Percentiles rank a stretch among this genome's conserved stretches.
Conservation (phyloP, 2,329 filamentous ascomycete species). For the Tetracladium maxilliforme region DNA sequence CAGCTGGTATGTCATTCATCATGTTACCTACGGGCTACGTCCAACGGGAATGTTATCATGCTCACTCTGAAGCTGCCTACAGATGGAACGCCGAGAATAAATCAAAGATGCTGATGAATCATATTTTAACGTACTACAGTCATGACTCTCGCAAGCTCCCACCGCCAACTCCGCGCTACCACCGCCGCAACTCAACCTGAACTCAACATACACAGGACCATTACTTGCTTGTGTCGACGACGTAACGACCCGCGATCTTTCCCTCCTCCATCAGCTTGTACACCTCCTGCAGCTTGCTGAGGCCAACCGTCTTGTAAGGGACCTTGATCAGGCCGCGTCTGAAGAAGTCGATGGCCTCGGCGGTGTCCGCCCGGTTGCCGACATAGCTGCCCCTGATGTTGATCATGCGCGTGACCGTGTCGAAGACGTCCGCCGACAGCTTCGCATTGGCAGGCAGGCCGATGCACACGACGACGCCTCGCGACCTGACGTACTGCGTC, state of each 20-base stretch:
- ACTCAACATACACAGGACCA: background rate
- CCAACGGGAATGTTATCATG: too few relatives aligned
- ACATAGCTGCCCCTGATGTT: slow-evolving; percentile 88
- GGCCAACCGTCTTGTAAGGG: slow-evolving; percentile 72
- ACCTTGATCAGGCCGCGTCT: slow-evolving; percentile 69
- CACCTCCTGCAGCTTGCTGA: slow-evolving; percentile 68
- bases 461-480: slow-evolving; percentile 75
- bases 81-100: too few relatives aligned
- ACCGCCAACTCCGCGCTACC: too few relatives aligned
- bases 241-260: slow-evolving; percentile 64
- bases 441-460: slow-evolving; percentile 71
- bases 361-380: slow-evolving; percentile 76
- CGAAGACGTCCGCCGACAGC: slow-evolving; percentile 75
- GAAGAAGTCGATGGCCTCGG: slow-evolving; percentile 87
- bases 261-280: slow-evolving; percentile 60
- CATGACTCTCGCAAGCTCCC: too few relatives aligned
- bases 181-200: background rate
- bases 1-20: too few relatives aligned
- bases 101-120: too few relatives aligned
- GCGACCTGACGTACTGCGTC: slow-evolving; percentile 70
- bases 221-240: slow-evolving; percentile 59
- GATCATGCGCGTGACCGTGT: slow-evolving; percentile 82
- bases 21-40: too few relatives aligned
- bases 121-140: too few relatives aligned
- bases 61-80: too few relatives aligned